Base-by-base conservation (phyloP, 1,284 basidiomycete genomes). In the Rhodotorula sp. region DNA sequence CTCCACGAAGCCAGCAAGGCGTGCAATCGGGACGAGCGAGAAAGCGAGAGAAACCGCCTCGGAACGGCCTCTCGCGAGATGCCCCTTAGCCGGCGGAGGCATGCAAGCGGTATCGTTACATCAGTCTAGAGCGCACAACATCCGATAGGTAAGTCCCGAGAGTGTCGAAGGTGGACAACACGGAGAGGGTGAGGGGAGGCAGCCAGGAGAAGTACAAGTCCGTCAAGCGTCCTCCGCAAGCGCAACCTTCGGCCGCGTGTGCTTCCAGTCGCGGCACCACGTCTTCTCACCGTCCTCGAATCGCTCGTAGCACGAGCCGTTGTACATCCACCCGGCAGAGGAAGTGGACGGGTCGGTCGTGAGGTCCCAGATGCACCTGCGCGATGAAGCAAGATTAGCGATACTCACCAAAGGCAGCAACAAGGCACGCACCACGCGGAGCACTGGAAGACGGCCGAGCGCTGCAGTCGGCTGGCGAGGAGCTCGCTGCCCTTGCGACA, bases 281-380 rank as follows among this genome's bases (percentile, higher is more conserved):
- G 48, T 50, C 48, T 50, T 50, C 4, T 63, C 63, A 3, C 17
- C 36, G 36, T 71, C 58, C 36, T 65, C 53, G 62, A 67, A 71
- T 1, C 58, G 62, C 10, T 36, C 46, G 39, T 67, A 71, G 62
- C 70, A 71, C 9, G 54, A 46, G 55, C 70, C 70, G 70, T 71
- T 64, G 70, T 64, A 71, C 13, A 58, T 58, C 70, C 70, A 71
- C 13, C 70, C 70, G 25, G 66, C 70, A 59, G 61, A 64, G 22
- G 67, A 66, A n/a, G 39, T 39, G 39, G 39, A 39, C 39, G 39
- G 9, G 29, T 59, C 46, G 3, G 62, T 67, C 21, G 70, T 71
- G 13, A 71, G 34, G 55, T 71, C 70, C 48, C 67, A 71, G 61
- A 71, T 64, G 54, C 70, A 71, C 69, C 69, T 70, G 51, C 41